These are phyloP conservation scores for Leucosporidium scottii DNA, from an alignment of 768 basidiomycete genomes.

Conservation along the genomic window DNA sequence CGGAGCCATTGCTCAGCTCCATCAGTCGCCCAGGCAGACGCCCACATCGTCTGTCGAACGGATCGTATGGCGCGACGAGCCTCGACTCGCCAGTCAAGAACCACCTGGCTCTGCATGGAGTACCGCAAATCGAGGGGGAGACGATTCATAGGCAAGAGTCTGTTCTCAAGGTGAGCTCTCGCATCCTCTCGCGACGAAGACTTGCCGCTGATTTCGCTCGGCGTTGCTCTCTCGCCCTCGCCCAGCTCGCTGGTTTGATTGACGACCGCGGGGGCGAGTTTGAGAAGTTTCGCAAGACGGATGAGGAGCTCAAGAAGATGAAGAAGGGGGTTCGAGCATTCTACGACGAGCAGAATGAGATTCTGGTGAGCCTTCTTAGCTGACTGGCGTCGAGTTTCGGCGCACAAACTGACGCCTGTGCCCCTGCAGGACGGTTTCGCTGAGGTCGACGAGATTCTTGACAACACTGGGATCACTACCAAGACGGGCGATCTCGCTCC, in stretches of 20 bases:
- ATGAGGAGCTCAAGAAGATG: conserved; percentile 20
- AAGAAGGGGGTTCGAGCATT: conserved; percentile 19
- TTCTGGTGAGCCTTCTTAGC: not conserved
- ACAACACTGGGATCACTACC: conserved; percentile 8
- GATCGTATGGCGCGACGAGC: too few relatives aligned
- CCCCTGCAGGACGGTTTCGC: conserved; percentile 19
- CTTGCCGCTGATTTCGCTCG: too few relatives aligned
- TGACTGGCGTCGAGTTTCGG: not conserved
- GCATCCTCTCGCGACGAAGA: too few relatives aligned
- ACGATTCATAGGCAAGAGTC: too few relatives aligned
- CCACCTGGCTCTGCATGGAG: too few relatives aligned
- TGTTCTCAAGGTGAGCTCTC: too few relatives aligned
- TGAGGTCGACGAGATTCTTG: conserved; percentile 35
- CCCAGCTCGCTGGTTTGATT: conserved; percentile 26
- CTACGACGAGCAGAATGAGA: conserved; percentile 33
- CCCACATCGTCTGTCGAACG: too few relatives aligned
- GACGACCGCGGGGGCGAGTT: conserved; percentile 26
- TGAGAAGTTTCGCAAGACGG: conserved; percentile 28
- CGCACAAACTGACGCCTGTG: not conserved
- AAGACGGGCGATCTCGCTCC: conserved; percentile 24
- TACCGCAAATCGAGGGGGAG: too few relatives aligned
- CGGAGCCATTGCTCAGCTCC: too few relatives aligned
- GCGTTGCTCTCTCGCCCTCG: too few relatives aligned
- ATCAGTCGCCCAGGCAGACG: too few relatives aligned
- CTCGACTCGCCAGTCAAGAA: too few relatives aligned